Base-by-base conservation (phyloP, 2,329 filamentous ascomycete species). In the Ophiostoma quercus region DNA sequence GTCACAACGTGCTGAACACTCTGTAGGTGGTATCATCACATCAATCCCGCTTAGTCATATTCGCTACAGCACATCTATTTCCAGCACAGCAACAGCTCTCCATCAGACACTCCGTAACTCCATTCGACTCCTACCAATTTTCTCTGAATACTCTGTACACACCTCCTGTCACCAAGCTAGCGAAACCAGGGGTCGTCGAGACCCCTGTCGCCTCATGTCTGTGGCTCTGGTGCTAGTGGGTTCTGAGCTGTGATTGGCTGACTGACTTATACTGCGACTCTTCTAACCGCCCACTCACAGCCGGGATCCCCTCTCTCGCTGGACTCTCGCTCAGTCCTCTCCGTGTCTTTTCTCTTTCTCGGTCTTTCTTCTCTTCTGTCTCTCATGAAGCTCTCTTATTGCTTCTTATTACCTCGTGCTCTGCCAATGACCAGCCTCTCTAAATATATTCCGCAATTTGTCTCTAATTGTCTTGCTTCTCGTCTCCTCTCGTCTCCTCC, bases 251-350 rank as follows among this genome's bases (percentile, higher is more conserved):
- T 65, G 34, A 65, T 65, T 65, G 62, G 62, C 54, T 69, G 62
- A 22, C 32, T 19, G 34, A 65, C 29, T 65, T 57, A 71, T 41
- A 69, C 62, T 22, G 9, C 32, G 7, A 39, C 62, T 1, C 62
- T 32, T 41, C 34, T 65, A 65, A 65, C 62, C 62, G 62, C 62
- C 62, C 62, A 65, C 12, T 39, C 16, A 39, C 25, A 62, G 25
- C 57, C 57, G 14, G 54, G 57, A 32, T 62, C 57, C 57, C 25
- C 57, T 62, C 57, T 32, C 14, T 71, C 51, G 69, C 67, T 69
- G 69, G 32, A 19, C 57, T 32, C 14, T 71, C 51, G 69, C 67
- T 69, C 71, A 39, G 34, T 67, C 62, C 43, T 22, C 68, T 68
- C 43, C 43, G 43, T 67, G 71, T 25, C 7, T 12, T 54, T n/a